Evolutionary conservation across 441 rosid genomes (phyloP), one percentile per base, ranked within the genome.

Genomic region (Aquilaria agallochum): DNA sequence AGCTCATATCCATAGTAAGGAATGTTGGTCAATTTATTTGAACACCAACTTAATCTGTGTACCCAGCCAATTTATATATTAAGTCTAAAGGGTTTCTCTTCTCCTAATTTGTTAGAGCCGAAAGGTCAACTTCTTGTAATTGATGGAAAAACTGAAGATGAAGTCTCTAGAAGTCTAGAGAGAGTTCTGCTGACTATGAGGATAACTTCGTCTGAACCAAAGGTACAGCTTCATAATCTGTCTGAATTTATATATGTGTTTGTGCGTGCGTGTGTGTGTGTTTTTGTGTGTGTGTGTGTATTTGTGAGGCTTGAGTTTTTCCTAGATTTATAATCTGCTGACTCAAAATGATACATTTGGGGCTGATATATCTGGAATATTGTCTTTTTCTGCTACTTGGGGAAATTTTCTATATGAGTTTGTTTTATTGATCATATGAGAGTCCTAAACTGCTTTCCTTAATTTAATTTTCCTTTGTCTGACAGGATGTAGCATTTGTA

Each of bases 171-270:
- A 74, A 92, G 91, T 78, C 79, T 96, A 66, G 99, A 90, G 76
- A 89, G 98, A 74, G 97, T 92, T 70, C 71, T 96, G 81, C 98
- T 90, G 62, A 96, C 99, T 48, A 90, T 92, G 98, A 86, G 92
- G 75, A 83, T 74, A 69, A 96, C 97, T 46, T 74, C 88, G 64
- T 92, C 97, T 53, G 96, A 96, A 71, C 96, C 96, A 53, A 92
- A 88, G 99, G 99, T 95, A 84, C 52, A 52, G 70, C 47, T 51
- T 59, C 36, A 32, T 56, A 54, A 72, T 68, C 55, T 10, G 47
- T 62, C 60, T n/a, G 31, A 36, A 36, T 2, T 36, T 36, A 36
- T 4, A 8, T 36, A 2, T 20, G 27, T 20, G 27, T 20, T 20
- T 20, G 27, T 20, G 27, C 1, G 27, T 20, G 20, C 0, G 20